Base-by-base conservation (phyloP, 768 basidiomycete genomes). In the Rhodotorula graminis region DNA sequence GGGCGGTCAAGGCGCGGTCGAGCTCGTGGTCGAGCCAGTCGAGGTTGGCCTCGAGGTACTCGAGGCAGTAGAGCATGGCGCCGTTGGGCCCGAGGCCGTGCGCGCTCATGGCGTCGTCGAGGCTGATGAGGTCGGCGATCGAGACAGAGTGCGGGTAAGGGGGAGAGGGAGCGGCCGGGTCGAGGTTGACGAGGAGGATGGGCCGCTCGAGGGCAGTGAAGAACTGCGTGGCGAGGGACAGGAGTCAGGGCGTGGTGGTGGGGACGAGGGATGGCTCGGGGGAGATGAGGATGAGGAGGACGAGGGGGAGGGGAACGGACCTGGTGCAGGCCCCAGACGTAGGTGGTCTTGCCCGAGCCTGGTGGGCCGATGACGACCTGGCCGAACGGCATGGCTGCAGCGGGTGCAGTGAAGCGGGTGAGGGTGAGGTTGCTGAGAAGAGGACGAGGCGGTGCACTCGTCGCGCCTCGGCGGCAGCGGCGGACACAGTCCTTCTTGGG, bases 61-160 rank as follows among this genome's bases (percentile, higher is more conserved):
- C 94, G 86, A 96, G 90, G 79, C 93, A 95, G 78, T 93, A 98
- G 40, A 98, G 82, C 89, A 97, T 91, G 12, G 87, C 95, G 23
- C 96, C 96, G 76, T 99, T 99, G 0, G 96, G 96, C 0, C 96
- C 96, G 2, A 99, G 85, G 0, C 87, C 86, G 76, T 89, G 87
- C 64, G 88, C 87, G 21, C 87, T 81, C 94, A 97, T 96, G 27
- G 87, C 92, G 77, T 92, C 90, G 61, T 89, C 83, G 50, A 98
- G 86, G 0, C 89, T 92, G 80, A 99, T 90, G 66, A 98, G 86
- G 0, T 87, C 87, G 1, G 90, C 84, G 63, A 98, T 90, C 80
- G 90, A 88, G 79, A 99, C 84, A 0, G 90, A 87, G 80, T 92
- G 95, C 42, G 93, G 93, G 81, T 98, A 99, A 33, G 92, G 89